phyloP scores from a whole-genome alignment of 768 basidiomycete genomes.

The Rhodosporidiobolus odoratus region DNA sequence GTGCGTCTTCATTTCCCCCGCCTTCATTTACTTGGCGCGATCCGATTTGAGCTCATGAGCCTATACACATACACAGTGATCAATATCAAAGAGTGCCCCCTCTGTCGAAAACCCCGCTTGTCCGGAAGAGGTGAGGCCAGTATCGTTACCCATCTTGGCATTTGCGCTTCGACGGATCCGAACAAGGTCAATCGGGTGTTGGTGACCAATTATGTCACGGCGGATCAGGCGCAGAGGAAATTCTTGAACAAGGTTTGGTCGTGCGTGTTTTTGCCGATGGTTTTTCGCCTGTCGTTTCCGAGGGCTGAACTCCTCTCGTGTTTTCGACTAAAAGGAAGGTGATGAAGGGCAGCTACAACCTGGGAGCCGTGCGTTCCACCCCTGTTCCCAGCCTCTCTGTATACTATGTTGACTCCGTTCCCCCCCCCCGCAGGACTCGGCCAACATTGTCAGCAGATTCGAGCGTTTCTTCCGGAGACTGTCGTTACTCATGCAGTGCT shows the following conservation, averaged over 20 bases:
- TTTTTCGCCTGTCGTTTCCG: too few species aligned
- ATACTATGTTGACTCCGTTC: too few species aligned
- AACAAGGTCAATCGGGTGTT: slow-evolving; percentile 78
- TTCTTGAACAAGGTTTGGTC: slow-evolving; percentile 88
- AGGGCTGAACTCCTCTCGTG: too few species aligned
- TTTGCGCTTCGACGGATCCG: slow-evolving; percentile 94
- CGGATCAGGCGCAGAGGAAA: slow-evolving; percentile 80
- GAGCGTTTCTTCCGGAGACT: neutral
- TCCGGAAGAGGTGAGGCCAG: slow-evolving; percentile 78
- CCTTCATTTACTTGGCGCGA: too few species aligned
- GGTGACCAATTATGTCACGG: slow-evolving; percentile 89
- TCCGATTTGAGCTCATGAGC: too few species aligned
- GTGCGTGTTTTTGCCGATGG: neutral
- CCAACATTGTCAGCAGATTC: slow-evolving; percentile 77
- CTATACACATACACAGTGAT: slow-evolving; percentile 54
- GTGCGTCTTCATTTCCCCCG: slow-evolving; percentile 1
- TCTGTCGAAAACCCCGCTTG: slow-evolving; percentile 83
- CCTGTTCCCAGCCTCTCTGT: too few species aligned
- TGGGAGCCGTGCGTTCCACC: too few species aligned
- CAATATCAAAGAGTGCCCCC: slow-evolving; percentile 87
- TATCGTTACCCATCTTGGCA: slow-evolving; percentile 92
- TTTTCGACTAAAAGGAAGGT: too few species aligned
- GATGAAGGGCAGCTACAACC: slow-evolving; percentile 74
- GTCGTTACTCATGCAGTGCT: too few species aligned
- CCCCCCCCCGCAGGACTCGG: too few species aligned